Percentiles rank a stretch among this genome's conserved stretches.
Evolutionary conservation across 805 yeast genomes (phyloP).

Genomic region (Candida xiaguanensis): DNA sequence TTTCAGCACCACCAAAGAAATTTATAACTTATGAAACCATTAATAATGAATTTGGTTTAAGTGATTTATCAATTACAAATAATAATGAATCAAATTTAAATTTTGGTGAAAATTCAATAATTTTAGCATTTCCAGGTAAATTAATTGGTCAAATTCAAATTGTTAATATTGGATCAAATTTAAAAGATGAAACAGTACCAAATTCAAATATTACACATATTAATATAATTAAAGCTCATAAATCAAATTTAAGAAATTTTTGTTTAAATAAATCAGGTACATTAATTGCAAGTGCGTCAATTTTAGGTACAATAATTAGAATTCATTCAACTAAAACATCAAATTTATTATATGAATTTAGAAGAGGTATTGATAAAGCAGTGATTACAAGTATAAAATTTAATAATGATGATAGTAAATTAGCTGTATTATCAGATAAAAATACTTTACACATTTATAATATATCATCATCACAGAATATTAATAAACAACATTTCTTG

Average conservation of each 20-base stretch:
- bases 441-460: slow-evolving; percentile 85
- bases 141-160: slow-evolving; percentile 75
- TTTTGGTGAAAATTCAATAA: slow-evolving; percentile 7
- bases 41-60: slow-evolving; percentile 60
- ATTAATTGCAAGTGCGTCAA: slow-evolving; percentile 76
- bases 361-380: slow-evolving; percentile 89
- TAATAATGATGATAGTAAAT: slow-evolving; percentile 66
- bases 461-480: slow-evolving; percentile 18
- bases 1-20: slow-evolving; percentile 73
- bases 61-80: slow-evolving; percentile 46
- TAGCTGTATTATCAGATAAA: slow-evolving; percentile 88
- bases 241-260: slow-evolving; percentile 57
- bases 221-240: slow-evolving; percentile 76
- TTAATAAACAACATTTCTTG: slow-evolving; percentile 62
- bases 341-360: slow-evolving; percentile 71
- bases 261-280: slow-evolving; percentile 62
- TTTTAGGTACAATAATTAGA: slow-evolving; percentile 76
- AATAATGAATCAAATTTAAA: slow-evolving; percentile 7
- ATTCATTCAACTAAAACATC: slow-evolving; percentile 52
- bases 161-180: slow-evolving; percentile 69
- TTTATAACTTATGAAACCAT: slow-evolving; percentile 63
- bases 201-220: slow-evolving; percentile 56
- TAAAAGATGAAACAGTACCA: slow-evolving; percentile 29
- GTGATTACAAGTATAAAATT: slow-evolving; percentile 78
- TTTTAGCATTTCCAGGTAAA: slow-evolving; percentile 73